phyloP scores from a whole-genome alignment of 2,329 filamentous ascomycete species.

The Phialophora tarda region DNA sequence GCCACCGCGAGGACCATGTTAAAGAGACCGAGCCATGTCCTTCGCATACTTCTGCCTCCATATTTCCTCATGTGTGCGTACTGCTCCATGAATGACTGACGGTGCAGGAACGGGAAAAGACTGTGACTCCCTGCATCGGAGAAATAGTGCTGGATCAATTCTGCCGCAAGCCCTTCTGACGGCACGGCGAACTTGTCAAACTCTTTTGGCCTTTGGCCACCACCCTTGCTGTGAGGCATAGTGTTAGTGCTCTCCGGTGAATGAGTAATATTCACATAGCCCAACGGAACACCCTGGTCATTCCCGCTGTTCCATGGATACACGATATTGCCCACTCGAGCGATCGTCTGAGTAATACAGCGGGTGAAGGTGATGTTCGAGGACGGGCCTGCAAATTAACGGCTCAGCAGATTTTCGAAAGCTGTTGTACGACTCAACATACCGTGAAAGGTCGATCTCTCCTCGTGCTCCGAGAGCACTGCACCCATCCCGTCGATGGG shows the following conservation, averaged over 20 bases:
- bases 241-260: too few species aligned
- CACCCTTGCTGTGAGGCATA: too few species aligned
- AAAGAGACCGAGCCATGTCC: conserved; percentile 42
- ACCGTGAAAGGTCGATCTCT: not conserved
- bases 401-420: not conserved
- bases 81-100: conserved; percentile 37
- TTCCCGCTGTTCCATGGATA: not conserved
- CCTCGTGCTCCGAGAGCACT: not conserved
- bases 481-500: conserved; percentile 6
- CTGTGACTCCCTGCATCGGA: conserved; percentile 34
- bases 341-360: not conserved
- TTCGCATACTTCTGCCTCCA: conserved; percentile 35
- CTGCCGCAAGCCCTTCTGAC: not conserved
- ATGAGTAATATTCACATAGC: too few species aligned
- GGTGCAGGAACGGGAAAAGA: conserved; percentile 41
- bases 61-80: conserved; percentile 36
- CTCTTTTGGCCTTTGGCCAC: too few species aligned
- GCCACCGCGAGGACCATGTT: conserved; percentile 43
- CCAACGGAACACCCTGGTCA: not conserved
- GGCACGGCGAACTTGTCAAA: conserved; percentile 2
- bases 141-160: conserved; percentile 39
- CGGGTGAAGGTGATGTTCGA: not conserved
- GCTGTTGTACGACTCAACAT: not conserved
- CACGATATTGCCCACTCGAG: not conserved
- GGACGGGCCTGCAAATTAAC: not conserved